Percentiles rank a stretch among this genome's conserved stretches.
Conservation (phyloP, 345 rosid genomes). For the Aurinia saxatilis region DNA sequence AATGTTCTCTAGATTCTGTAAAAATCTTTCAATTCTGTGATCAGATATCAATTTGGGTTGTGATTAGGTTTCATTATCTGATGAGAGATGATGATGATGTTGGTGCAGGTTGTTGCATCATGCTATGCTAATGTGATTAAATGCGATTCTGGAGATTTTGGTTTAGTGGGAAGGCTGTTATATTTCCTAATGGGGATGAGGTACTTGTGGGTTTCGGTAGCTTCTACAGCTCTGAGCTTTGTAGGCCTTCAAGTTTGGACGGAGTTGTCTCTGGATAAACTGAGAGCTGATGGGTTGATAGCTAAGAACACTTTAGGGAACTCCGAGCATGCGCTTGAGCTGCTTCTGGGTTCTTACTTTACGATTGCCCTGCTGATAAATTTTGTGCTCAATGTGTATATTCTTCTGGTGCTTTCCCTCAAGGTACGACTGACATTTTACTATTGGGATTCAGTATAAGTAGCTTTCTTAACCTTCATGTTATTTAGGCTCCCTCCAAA, state of each 20-base stretch:
- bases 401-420: constrained; percentile 70
- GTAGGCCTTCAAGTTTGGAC: constrained; percentile 72
- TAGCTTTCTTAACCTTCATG: neutral
- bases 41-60: neutral
- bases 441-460: neutral
- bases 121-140: constrained; percentile 34
- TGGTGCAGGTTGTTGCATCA: constrained; percentile 22
- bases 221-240: constrained; percentile 65
- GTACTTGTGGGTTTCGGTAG: constrained; percentile 54
- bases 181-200: constrained; percentile 56
- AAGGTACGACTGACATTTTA: constrained; percentile 46
- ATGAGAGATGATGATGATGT: constrained; percentile 6
- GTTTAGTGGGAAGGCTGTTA: constrained; percentile 30
- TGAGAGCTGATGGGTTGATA: constrained; percentile 47
- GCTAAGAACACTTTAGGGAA: constrained; percentile 42
- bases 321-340: constrained; percentile 49
- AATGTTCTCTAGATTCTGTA: neutral
- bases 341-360: constrained; percentile 59
- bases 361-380: constrained; percentile 54
- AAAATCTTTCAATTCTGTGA: neutral
- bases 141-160: constrained; percentile 36
- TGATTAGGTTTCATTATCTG: neutral
- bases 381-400: constrained; percentile 67
- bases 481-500: too few species aligned
- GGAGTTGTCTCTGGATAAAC: constrained; percentile 48